phyloP scores from a whole-genome alignment of 2,329 filamentous ascomycete species.

The Onygenales sp. region DNA sequence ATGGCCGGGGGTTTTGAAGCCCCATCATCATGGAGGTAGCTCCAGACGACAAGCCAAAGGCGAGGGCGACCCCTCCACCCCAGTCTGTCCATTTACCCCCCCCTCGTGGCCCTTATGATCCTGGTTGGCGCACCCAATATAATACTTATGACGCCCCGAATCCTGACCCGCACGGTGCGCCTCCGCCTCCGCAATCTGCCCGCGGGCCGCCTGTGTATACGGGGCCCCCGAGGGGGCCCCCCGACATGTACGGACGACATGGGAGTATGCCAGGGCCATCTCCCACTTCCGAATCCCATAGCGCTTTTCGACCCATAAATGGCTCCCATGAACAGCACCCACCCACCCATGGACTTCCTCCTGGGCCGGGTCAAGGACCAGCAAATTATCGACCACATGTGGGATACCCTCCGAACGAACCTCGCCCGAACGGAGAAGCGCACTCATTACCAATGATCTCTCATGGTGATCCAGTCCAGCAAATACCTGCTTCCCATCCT shows the following conservation, averaged over 20 bases:
- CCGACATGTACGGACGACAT: constrained; percentile 24
- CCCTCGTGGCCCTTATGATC: neutral
- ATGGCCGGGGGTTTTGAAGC: constrained; percentile 1
- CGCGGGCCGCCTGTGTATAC: constrained; percentile 8
- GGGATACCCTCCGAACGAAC: constrained; percentile 22
- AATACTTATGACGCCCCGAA: neutral
- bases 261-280: constrained; percentile 21
- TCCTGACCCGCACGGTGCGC: neutral
- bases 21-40: constrained; percentile 6
- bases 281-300: constrained; percentile 19
- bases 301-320: constrained; percentile 24
- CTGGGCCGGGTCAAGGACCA: constrained; percentile 22
- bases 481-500: constrained; percentile 20
- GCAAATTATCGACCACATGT: constrained; percentile 26
- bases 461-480: constrained; percentile 12
- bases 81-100: neutral
- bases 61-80: constrained; percentile 4
- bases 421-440: constrained; percentile 21
- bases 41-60: constrained; percentile 8
- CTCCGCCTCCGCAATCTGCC: neutral
- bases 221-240: constrained; percentile 7
- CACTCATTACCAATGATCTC: constrained; percentile 22
- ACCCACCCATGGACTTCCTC: neutral
- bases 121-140: neutral
- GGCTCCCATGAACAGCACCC: constrained; percentile 20